Conservation (phyloP, 106 monocot species). For the Posidonia australis region DNA sequence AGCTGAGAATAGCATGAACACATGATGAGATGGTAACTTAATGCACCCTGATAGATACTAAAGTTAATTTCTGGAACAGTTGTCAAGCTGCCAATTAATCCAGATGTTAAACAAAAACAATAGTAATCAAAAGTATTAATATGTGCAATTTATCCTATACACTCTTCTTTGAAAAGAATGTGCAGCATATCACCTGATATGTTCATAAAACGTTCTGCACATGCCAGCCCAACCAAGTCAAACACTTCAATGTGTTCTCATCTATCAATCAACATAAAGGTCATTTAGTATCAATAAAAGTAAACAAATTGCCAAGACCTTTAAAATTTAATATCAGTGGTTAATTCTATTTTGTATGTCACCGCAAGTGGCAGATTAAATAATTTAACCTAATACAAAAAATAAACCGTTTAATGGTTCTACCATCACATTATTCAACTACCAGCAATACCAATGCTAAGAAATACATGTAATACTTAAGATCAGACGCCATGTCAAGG, state of each 20-base stretch:
- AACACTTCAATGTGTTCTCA: not conserved
- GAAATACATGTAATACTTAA: too few relatives aligned
- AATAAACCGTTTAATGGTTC: too few relatives aligned
- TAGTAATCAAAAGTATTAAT: not conserved
- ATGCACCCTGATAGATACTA: not conserved
- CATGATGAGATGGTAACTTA: not conserved
- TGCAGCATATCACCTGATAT: constrained; percentile 1
- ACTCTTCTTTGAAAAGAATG: not conserved
- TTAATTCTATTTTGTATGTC: too few relatives aligned
- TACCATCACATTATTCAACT: too few relatives aligned
- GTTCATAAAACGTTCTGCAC: not conserved
- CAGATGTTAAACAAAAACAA: not conserved
- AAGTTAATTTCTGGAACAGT: not conserved
- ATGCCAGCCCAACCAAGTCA: constrained; percentile 3
- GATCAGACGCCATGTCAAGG: too few relatives aligned
- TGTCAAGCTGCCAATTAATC: not conserved
- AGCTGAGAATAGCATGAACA: not conserved
- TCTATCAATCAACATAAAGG: constrained; percentile 3
- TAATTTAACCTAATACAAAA: too few relatives aligned
- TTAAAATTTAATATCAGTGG: not conserved
- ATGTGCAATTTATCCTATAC: not conserved
- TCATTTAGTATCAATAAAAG: not conserved
- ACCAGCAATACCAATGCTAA: too few relatives aligned
- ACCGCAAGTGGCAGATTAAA: too few relatives aligned
- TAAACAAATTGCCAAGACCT: not conserved